A percentile compares a stretch with the other conserved stretches of the same genome.
Evolutionary conservation across 345 rosid species (phyloP).

Genomic region (Balakata baccata): DNA sequence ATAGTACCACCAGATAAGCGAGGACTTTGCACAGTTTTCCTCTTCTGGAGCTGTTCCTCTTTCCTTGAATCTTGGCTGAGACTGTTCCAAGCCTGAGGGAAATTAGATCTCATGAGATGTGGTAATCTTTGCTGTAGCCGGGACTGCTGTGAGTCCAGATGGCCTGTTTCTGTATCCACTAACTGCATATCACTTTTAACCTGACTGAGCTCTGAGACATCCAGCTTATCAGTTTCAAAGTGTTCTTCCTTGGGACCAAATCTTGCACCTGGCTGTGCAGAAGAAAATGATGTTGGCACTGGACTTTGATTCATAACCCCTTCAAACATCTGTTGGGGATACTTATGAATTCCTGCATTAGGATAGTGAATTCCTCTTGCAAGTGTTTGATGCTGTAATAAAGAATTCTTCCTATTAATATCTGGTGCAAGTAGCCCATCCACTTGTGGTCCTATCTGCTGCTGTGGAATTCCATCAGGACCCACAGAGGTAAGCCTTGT

Average conservation of each 20-base stretch:
- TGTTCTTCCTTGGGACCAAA: constrained; percentile 70
- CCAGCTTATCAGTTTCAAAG: constrained; percentile 62
- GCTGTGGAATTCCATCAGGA: constrained; percentile 67
- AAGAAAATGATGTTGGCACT: constrained; percentile 48
- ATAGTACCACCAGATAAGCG: constrained; percentile 70
- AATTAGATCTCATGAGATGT: constrained; percentile 52
- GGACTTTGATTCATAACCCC: constrained; percentile 66
- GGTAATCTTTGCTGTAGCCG: constrained; percentile 59
- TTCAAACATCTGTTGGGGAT: constrained; percentile 64
- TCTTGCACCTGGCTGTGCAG: constrained; percentile 62
- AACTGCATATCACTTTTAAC: constrained; percentile 48
- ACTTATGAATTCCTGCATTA: constrained; percentile 57
- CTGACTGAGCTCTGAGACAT: constrained; percentile 42
- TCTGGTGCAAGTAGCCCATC: constrained; percentile 64
- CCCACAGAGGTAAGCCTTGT: constrained; percentile 45
- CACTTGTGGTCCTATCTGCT: constrained; percentile 52
- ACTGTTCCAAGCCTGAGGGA: constrained; percentile 71
- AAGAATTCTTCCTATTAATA: constrained; percentile 59
- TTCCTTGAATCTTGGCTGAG: constrained; percentile 62
- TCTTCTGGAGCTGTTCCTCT: constrained; percentile 72
- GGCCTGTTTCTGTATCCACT: constrained; percentile 54
- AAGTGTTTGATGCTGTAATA: constrained; percentile 52
- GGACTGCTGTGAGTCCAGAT: constrained; percentile 51
- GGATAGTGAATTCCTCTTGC: constrained; percentile 60
- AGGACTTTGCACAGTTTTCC: constrained; percentile 85